Base-by-base conservation (phyloP, 73 alveolate genomes). In the Paramecium sonneborni region DNA sequence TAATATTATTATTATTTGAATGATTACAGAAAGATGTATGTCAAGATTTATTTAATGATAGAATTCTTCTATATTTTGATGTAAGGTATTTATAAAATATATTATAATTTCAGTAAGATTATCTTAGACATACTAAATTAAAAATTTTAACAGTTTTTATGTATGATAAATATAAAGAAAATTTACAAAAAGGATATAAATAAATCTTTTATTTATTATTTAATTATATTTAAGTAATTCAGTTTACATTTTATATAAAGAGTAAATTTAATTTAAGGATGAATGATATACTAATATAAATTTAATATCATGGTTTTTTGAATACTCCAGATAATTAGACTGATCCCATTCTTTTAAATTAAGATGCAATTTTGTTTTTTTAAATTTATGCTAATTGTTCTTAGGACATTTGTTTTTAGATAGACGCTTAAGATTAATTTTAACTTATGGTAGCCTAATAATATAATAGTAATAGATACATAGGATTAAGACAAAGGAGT, bases 401-500 rank as follows among this genome's bases (percentile, higher is more conserved):
- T 62, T 62, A 62, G 6, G 39, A 30, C 39, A 30, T 62, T 62
- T 62, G 34, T 62, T 62, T 62, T 12, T 62, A 32, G 24, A 62
- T 62, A 5, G 84, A 62, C 0, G 26, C 48, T 62, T 62, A 62
- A 26, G 84, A 62, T 62, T 62, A 32, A 30, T 62, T 62, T 32
- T 62, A 26, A 62, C 84, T 62, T 26, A 62, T 62, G 6, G 84
- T 62, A 14, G 84, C 84, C 84, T 62, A 26, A 62, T 62, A 62
- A 24, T 23, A 11, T 62, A 62, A 26, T 2, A 23, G 20, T 3
- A 2, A 52, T 52, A 5, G 6, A 30, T 62, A 62, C 84, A 32
- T 62, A 62, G 12, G 84, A 62, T 62, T 62, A 62, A 9, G 84
- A 62, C 11, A 62, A 32, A 11, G 84, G 84, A 26, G 84, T 62